Conservation (phyloP, 768 basidiomycete species). For the Hebeloma cylindrosporum region DNA sequence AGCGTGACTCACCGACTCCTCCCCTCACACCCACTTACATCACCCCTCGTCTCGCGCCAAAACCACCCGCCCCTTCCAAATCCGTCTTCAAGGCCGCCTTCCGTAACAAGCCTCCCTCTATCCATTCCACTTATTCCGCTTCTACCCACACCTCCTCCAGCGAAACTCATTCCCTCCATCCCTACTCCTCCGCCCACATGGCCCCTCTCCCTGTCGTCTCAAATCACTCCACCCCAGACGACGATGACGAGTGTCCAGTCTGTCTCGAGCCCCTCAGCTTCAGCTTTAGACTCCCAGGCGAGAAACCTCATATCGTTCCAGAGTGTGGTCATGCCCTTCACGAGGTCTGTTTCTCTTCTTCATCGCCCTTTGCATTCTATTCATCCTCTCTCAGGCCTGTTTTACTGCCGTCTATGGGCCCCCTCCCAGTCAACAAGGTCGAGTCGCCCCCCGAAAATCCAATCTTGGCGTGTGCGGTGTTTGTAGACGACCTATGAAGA, state of each 20-base stretch:
- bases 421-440: conserved; percentile 57
- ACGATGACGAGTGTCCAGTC: conserved; percentile 93
- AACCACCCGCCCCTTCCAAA: conserved; percentile 39
- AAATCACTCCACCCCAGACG: conserved; percentile 57
- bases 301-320: conserved; percentile 96
- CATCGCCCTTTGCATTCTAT: conserved; percentile 7
- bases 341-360: conserved; percentile 52
- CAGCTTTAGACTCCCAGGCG: conserved; percentile 89
- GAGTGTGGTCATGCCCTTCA: conserved; percentile 99
- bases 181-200: conserved; percentile 59
- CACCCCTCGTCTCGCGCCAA: conserved; percentile 37
- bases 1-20: conserved; percentile 35
- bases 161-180: conserved; percentile 46
- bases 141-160: conserved; percentile 39
- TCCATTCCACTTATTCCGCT: conserved; percentile 51
- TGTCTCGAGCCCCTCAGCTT: conserved; percentile 95
- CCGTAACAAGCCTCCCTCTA: conserved; percentile 46
- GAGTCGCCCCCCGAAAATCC: conserved; percentile 62
- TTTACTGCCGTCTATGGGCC: conserved; percentile 97
- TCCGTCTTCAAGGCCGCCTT: conserved; percentile 54
- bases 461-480: conserved; percentile 96
- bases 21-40: conserved; percentile 48
- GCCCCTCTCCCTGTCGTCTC: conserved; percentile 76
- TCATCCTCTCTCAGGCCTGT: conserved; percentile 64
- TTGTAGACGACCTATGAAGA: conserved; percentile 94